Evolutionary conservation across 306 rosid genomes (phyloP).

Genomic region (Cucurbita argyrosperma): DNA sequence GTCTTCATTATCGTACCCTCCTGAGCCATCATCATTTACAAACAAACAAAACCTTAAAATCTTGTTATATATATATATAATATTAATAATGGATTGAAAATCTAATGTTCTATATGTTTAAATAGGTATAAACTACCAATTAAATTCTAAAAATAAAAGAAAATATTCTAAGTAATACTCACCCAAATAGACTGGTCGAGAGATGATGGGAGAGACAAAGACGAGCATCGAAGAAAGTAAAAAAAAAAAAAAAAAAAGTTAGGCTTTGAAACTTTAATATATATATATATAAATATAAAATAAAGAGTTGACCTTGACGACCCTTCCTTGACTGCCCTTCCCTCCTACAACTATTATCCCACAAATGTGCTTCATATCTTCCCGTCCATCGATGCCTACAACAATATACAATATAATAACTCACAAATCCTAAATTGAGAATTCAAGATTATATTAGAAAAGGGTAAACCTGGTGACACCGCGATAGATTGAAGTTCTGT

Average conservation of each 20-base stretch:
- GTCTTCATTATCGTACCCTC: too few species aligned
- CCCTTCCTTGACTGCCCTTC: slow-evolving; percentile 99
- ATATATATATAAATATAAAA: not conserved
- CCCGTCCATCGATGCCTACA: slow-evolving; percentile 97
- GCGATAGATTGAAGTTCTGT: slow-evolving; percentile 94
- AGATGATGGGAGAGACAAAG: slow-evolving; percentile 11
- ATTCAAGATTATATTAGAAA: too few species aligned
- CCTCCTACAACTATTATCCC: slow-evolving; percentile 98
- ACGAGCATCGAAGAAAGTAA: slow-evolving; percentile 2
- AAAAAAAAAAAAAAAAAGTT: not conserved
- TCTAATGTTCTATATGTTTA: too few species aligned
- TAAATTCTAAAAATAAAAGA: too few species aligned
- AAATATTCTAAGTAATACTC: slow-evolving; percentile 1
- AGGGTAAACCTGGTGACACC: slow-evolving; percentile 68
- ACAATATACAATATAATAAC: too few species aligned
- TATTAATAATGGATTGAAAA: too few species aligned
- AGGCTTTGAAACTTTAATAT: not conserved
- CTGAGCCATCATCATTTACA: too few species aligned
- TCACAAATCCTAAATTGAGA: too few species aligned
- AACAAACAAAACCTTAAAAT: too few species aligned
- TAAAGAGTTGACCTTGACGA: slow-evolving; percentile 60
- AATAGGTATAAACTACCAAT: too few species aligned
- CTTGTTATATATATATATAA: too few species aligned
- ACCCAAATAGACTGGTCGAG: slow-evolving; percentile 54
- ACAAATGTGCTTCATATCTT: slow-evolving; percentile 94